These are phyloP conservation scores for Fagus crenata DNA, from an alignment of 306 rosid genomes.

Conservation along the genomic window DNA sequence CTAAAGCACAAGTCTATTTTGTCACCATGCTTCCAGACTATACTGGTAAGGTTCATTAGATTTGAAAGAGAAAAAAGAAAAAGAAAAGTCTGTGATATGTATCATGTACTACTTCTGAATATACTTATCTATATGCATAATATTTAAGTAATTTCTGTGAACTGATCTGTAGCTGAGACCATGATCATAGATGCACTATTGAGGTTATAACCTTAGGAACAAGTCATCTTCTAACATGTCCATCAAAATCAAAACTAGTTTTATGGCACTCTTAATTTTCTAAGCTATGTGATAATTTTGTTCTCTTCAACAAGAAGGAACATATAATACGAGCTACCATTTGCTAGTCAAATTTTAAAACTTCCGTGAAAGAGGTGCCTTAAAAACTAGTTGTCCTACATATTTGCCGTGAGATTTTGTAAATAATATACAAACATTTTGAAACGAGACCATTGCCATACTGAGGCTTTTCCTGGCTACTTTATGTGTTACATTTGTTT, in stretches of 20 bases:
- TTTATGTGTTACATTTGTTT: not conserved
- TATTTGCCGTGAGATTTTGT: not conserved
- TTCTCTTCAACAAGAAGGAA: constrained; percentile 10
- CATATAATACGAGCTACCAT: constrained; percentile 17
- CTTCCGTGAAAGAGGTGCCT: constrained; percentile 3
- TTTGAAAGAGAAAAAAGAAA: constrained; percentile 18
- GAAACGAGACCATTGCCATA: not conserved
- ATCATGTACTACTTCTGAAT: constrained; percentile 16
- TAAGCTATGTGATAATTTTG: constrained; percentile 9
- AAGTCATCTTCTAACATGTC: constrained; percentile 7
- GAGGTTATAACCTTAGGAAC: not conserved
- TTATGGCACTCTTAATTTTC: constrained; percentile 17
- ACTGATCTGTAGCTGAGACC: constrained; percentile 18
- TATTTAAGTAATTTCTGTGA: constrained; percentile 15
- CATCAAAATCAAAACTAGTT: constrained; percentile 18
- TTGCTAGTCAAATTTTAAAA: constrained; percentile 18
- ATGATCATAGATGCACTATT: constrained; percentile 16
- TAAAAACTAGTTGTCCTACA: not conserved
- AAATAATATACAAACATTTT: not conserved
- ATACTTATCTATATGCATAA: constrained; percentile 5
- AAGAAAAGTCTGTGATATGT: too few relatives aligned
- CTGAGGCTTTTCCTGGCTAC: not conserved
- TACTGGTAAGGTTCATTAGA: constrained; percentile 72
- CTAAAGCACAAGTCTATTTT: constrained; percentile 78
- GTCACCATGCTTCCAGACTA: constrained; percentile 68